Evolutionary conservation across 2,329 filamentous ascomycete genomes (phyloP).

Genomic region (Emergomyces pasteurianus): DNA sequence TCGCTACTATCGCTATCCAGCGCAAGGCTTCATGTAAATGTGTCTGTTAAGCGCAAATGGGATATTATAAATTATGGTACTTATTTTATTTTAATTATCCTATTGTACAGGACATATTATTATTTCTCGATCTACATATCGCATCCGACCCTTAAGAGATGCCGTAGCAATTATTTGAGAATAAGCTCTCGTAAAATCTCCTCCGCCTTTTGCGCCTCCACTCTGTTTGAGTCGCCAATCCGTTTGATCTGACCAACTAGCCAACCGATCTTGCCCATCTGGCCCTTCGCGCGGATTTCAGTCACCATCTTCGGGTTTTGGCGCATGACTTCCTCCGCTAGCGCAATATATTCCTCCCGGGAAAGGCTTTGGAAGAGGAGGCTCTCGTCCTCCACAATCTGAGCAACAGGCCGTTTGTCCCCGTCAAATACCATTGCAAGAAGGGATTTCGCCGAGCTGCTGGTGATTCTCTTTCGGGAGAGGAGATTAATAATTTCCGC

Average conservation of each 20-base stretch:
- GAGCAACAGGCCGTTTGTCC: constrained; percentile 35
- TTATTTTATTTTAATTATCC: background rate
- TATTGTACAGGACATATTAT: background rate
- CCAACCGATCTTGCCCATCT: constrained; percentile 54
- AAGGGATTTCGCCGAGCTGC: constrained; percentile 49
- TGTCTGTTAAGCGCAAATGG: background rate
- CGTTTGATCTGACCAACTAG: constrained; percentile 59
- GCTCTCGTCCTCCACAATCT: constrained; percentile 46
- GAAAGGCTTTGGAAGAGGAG: constrained; percentile 45
- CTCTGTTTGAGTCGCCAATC: constrained; percentile 45
- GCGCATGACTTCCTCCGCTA: constrained; percentile 43
- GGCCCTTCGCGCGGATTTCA: constrained; percentile 47
- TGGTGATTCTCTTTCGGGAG: constrained; percentile 35
- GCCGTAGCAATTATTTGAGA: constrained; percentile 8
- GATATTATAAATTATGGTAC: background rate
- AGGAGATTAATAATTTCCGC: constrained; percentile 35
- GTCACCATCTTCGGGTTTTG: constrained; percentile 46
- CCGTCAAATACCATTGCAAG: constrained; percentile 44
- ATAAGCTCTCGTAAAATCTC: constrained; percentile 41
- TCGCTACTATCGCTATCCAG: background rate
- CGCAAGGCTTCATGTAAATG: background rate
- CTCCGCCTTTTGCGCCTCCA: constrained; percentile 50
- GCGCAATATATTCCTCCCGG: constrained; percentile 41
- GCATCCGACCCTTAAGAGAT: background rate
- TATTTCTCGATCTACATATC: background rate